These are phyloP conservation scores for Clarireedia homoeocarpa DNA, from an alignment of 2,329 filamentous ascomycete genomes.

Conservation along the genomic window DNA sequence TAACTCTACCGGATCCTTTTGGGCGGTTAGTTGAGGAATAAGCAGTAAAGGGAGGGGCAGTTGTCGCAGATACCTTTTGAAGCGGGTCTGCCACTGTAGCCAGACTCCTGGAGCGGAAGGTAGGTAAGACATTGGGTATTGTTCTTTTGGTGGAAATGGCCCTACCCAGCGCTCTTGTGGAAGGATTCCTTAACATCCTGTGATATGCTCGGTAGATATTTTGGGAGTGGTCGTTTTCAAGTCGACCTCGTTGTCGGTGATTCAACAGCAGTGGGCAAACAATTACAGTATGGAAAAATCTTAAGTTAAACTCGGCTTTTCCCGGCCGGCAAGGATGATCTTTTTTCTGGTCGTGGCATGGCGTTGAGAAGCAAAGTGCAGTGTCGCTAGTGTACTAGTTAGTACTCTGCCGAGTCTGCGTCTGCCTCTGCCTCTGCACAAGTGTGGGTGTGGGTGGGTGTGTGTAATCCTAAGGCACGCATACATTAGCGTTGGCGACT, in stretches of 20 bases:
- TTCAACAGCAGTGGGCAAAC: neutral
- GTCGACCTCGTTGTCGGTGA: neutral
- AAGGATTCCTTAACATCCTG: conserved; percentile 27
- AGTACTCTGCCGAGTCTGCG: no score
- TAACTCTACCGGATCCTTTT: conserved; percentile 73
- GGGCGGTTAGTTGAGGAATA: conserved; percentile 13
- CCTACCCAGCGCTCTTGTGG: conserved; percentile 21
- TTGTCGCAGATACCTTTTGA: conserved; percentile 24
- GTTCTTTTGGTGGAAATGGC: conserved; percentile 14
- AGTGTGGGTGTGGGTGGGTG: no score
- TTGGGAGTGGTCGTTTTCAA: neutral
- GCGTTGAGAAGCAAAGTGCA: no score
- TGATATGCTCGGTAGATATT: neutral
- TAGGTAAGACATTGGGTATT: conserved; percentile 16
- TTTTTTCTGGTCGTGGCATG: no score
- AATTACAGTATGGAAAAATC: neutral
- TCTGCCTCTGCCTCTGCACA: no score
- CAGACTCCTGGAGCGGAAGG: conserved; percentile 23
- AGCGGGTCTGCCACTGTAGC: conserved; percentile 28
- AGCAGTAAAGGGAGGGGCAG: neutral
- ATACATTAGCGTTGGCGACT: no score
- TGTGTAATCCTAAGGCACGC: no score
- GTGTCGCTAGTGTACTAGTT: no score
- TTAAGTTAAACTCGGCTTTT: neutral
- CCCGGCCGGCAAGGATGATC: neutral